Evolutionary conservation across 352 stramenopile genomes (phyloP), one percentile per base, ranked within the genome.

Genomic region (Thalassiosira livingstoniorum): DNA sequence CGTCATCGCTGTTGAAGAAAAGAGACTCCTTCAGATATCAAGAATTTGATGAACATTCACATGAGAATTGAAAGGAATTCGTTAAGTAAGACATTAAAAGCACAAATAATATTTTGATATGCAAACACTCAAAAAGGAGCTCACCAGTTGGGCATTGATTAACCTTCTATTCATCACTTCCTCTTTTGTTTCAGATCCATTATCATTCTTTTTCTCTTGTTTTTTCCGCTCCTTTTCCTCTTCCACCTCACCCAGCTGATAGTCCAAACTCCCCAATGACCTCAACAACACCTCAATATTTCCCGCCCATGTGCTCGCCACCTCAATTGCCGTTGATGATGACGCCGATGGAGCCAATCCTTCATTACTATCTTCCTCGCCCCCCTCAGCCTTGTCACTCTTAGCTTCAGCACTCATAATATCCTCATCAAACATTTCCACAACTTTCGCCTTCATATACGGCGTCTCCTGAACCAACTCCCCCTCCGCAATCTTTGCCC

Each of bases 221-320:
- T 15, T 53, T 25, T 3, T 70, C 0, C 2, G 15, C 7, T 45
- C 42, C 37, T 78, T 63, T 0, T 55, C 53, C 54, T 76, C 1
- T 25, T 72, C 53, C 37, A 85, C 45, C 39, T 68, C 35, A 7
- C 47, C 27, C 47, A 10, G 4, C n/a, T 25, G 21, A 11, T 58
- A 7, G 11, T 58, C 47, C 47, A 7, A 58, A 11, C 55, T 84
- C 18, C 70, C 72, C 45, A 91, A 51, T 11, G 45, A 66, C 23
- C 83, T 3, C 43, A 90, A 66, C 21, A 82, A 72, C 45, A 75
- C 75, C 58, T 92, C 88, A 73, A 92, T 91, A 32, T 85, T 87
- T 32, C 66, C 82, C 1, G 88, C 88, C 13, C 91, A n/a, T 13
- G 78, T 55, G 74, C 83, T 90, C 11, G 76, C 76, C 25, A 90